Conservation (phyloP, 768 basidiomycete species). For the Boletus rufocinnamomeus region DNA sequence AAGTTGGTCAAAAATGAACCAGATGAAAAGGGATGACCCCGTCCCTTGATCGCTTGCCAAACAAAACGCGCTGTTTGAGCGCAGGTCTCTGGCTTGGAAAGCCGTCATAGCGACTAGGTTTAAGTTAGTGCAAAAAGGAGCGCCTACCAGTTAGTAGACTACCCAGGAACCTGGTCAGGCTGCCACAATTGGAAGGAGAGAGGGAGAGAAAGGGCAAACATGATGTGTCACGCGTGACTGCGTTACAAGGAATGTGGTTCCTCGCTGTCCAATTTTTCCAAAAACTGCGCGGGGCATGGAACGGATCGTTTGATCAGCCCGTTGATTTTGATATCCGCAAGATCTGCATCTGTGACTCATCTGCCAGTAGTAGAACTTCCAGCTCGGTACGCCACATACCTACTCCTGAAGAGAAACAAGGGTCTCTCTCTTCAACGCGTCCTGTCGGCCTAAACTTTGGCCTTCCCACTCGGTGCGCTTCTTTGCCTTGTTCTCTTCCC, state of each 20-base stretch:
- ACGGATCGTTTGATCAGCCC: slow-evolving; percentile 15
- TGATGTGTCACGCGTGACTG: slow-evolving; percentile 17
- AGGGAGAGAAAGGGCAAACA: neutral
- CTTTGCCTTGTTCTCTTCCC: slow-evolving; percentile 1
- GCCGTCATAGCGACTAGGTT: slow-evolving; percentile 7
- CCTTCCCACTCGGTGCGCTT: slow-evolving; percentile 9
- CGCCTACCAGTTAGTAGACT: neutral
- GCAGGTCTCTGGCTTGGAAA: slow-evolving; percentile 9
- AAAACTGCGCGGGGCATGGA: slow-evolving; percentile 7
- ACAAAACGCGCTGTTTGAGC: slow-evolving; percentile 31
- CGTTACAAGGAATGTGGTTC: slow-evolving; percentile 18
- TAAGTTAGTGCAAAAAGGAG: slow-evolving; percentile 6
- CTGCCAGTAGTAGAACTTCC: neutral
- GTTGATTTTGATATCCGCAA: slow-evolving; percentile 15
- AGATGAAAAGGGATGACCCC: slow-evolving; percentile 31
- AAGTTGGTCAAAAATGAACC: slow-evolving; percentile 28
- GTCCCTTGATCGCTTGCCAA: slow-evolving; percentile 37
- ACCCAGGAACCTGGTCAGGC: slow-evolving; percentile 7
- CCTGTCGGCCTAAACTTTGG: neutral
- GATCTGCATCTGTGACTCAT: slow-evolving; percentile 16
- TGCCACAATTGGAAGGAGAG: neutral
- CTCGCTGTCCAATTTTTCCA: slow-evolving; percentile 16
- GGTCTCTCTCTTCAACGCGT: neutral
- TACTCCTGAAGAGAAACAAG: neutral
- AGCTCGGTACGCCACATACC: slow-evolving; percentile 11